Base-by-base conservation (phyloP, 306 rosid genomes). In the Erythrophleum fordii region DNA sequence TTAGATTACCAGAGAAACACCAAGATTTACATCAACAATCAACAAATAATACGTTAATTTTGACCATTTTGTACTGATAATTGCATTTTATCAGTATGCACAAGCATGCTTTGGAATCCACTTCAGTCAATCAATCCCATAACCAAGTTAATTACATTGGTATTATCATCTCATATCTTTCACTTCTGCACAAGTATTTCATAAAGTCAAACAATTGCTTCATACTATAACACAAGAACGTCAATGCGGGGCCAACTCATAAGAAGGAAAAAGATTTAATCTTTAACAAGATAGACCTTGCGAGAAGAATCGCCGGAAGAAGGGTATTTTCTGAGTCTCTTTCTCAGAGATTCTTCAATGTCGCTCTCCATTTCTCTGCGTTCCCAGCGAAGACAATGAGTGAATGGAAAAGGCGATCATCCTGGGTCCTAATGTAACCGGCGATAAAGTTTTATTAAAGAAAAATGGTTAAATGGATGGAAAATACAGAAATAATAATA, bases 331-430 rank as follows among this genome's bases (percentile, higher is more conserved):
- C 83, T 58, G 52, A 75, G 73, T 42, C 80, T 81, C 80, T 85
- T 85, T 52, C 88, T 44, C 16, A 56, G 31, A 52, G 85, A 77
- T 22, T 81, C 85, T 67, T 81, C 85, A 3, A 77, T 61, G 31
- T 85, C 88, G 80, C 88, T 77, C 34, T 85, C 88, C 88, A 81
- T 84, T 39, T 18, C 41, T 26, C 22, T 25, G 41, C 56, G 22
- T 42, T 69, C 25, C 31, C 37, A 23, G 74, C 13, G 58, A 44
- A 17, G 58, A 58, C 20, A 26, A 13, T 26, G 28, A 11, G 51
- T 1, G 23, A 49, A 2, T 5, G 17, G 72, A 65, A 65, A 65
- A 37, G 0, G n/a, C 67, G 13, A 14, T 28, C 11, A 18, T 22
- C 69, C n/a, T 18, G 26, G 37, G 1, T 13, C 16, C 26, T 11